phyloP scores from a whole-genome alignment of 2,329 filamentous ascomycete species.

The Alternaria dauci region DNA sequence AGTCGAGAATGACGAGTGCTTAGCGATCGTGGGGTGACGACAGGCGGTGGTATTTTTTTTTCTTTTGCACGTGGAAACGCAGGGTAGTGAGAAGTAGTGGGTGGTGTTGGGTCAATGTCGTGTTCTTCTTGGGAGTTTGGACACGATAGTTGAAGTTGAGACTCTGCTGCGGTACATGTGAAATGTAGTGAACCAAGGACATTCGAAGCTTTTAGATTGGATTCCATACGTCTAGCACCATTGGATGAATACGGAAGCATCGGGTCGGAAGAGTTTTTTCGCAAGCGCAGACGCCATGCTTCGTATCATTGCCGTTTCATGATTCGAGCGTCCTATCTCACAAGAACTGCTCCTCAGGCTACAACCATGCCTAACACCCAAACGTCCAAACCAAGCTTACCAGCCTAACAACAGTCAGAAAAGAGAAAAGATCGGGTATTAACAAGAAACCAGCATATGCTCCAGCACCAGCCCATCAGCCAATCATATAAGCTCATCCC shows the following conservation, averaged over 20 bases:
- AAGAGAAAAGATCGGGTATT: constrained; percentile 14
- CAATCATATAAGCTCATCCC: constrained; percentile 74
- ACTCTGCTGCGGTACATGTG: neutral
- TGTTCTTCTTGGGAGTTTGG: too few relatives aligned
- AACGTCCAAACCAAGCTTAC: neutral
- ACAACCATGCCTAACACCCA: constrained; percentile 8
- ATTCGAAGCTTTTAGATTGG: neutral
- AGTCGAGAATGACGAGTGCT: too few relatives aligned
- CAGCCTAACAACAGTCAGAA: neutral
- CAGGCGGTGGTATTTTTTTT: too few relatives aligned
- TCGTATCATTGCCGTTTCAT: neutral
- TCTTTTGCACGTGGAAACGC: neutral
- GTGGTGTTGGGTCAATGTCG: too few relatives aligned
- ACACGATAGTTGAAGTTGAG: too few relatives aligned
- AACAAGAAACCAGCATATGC: constrained; percentile 5
- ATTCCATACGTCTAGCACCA: neutral
- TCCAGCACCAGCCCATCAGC: neutral
- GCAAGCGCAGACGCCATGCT: neutral
- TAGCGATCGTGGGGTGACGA: too few relatives aligned
- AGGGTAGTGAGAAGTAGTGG: too few relatives aligned
- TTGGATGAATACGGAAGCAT: neutral
- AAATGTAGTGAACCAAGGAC: neutral
- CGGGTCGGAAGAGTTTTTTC: neutral
- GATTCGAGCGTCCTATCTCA: constrained; percentile 6
- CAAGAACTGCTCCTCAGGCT: constrained; percentile 1